Base-by-base conservation (phyloP, 2,329 filamentous ascomycete genomes). In the Claviceps paspali region DNA sequence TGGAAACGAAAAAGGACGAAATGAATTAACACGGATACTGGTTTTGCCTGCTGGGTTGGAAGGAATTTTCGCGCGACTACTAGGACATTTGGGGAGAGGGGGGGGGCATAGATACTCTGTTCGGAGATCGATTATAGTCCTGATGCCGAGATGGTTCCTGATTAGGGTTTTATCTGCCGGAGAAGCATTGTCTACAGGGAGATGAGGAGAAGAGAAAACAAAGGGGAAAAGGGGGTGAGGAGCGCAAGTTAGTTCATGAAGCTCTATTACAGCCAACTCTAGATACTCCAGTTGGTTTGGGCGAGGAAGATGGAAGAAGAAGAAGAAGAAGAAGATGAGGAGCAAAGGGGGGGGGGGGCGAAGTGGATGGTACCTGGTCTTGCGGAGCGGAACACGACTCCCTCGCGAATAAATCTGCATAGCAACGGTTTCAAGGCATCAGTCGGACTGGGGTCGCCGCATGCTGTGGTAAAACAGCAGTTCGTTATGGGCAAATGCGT, bases 81-180 rank as follows among this genome's bases (percentile, higher is more conserved):
- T n/a, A n/a, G n/a, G n/a, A n/a, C 21, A 22, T 22, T 22, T 5
- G 21, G 21, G 21, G 8, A 22, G 8, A 12, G 30, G 5, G 7
- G n/a, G 15, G 38, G 56, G 41, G 21, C 6, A 32, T 10, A 21
- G 15, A 15, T 66, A 83, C 75, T 79, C 75, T 43, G 84, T 83
- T 39, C 86, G 73, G 9, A 93, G 63, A 60, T 93, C 86, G 41
- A 93, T 70, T 29, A 93, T 71, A 2, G 76, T 83, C 45, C 67
- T 72, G 44, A 93, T 71, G 17, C 70, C 66, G 46, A 79, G 68
- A 23, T 74, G 66, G 6, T 75, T 57, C 8, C 62, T 56, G 9
- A 93, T 65, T 23, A 63, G 60, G 24, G 63, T 53, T 39, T 72
- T 70, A 56, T 93, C 86, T 26, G 63, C 52, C 15, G 65, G 50